Percentiles rank a stretch among this genome's conserved stretches.
phyloP scores from a whole-genome alignment of 129 eudicot genomes.

The Saposhnikovia divaricata region DNA sequence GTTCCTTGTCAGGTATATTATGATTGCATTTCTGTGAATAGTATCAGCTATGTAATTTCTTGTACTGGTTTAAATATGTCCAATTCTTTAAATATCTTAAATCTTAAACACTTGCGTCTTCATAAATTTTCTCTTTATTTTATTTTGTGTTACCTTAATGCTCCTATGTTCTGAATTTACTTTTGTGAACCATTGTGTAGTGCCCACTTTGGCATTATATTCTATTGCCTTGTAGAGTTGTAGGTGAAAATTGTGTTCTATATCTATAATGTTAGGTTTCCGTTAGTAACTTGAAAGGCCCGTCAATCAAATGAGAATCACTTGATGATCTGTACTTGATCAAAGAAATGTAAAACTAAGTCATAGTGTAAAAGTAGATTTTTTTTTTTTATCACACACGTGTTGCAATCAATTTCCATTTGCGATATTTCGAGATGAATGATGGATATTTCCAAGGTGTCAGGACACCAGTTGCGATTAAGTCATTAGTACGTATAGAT shows the following conservation, averaged over 20 bases:
- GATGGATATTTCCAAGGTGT: neutral
- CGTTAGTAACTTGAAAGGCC: neutral
- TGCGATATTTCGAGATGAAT: neutral
- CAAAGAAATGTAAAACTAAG: neutral
- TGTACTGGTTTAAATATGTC: neutral
- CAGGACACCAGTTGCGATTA: neutral
- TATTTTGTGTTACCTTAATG: neutral
- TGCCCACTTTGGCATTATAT: neutral
- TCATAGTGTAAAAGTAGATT: neutral
- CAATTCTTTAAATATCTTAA: neutral
- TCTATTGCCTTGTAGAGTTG: neutral
- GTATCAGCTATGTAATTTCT: neutral
- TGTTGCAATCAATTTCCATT: neutral
- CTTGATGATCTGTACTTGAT: neutral
- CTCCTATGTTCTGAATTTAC: neutral
- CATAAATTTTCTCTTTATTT: neutral
- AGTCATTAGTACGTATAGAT: neutral
- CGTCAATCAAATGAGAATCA: neutral
- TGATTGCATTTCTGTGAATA: neutral
- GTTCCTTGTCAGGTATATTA: slow-evolving; percentile 76
- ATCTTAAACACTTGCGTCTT: neutral
- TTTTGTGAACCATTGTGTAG: neutral
- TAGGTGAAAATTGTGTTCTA: neutral
- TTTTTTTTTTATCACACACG: neutral
- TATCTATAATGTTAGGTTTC: neutral